phyloP scores from a whole-genome alignment of 768 basidiomycete species.

The Kwoniella pini region DNA sequence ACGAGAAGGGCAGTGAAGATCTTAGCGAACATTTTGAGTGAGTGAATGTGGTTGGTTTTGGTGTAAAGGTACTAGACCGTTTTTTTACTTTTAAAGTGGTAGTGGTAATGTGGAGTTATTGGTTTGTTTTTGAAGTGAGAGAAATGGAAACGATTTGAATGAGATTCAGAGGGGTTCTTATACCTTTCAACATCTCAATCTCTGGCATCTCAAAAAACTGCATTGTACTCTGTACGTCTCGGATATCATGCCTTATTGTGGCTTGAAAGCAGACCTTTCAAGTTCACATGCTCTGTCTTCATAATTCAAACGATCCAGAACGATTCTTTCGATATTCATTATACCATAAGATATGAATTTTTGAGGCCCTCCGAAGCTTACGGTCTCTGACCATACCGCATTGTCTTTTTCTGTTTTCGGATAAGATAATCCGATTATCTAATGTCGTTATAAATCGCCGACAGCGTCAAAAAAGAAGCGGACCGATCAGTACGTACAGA shows the following conservation, averaged over 20 bases:
- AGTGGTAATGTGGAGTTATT: slow-evolving; percentile 3
- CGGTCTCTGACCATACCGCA: neutral
- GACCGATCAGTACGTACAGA: neutral
- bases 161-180: neutral
- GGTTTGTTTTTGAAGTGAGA: neutral
- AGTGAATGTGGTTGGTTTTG: slow-evolving; percentile 10
- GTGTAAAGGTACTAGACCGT: slow-evolving; percentile 5
- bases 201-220: neutral
- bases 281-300: neutral
- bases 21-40: slow-evolving; percentile 40
- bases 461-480: no score
- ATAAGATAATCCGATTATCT: neutral
- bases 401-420: neutral
- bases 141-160: neutral
- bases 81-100: neutral
- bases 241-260: neutral
- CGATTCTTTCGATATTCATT: neutral
- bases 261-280: slow-evolving; percentile 2
- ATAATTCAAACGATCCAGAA: neutral
- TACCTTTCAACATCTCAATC: slow-evolving; percentile 8
- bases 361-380: neutral
- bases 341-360: neutral
- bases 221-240: neutral
- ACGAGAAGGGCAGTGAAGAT: slow-evolving; percentile 31
- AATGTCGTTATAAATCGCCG: no score